Base-by-base conservation (phyloP, 495 filamentous ascomycete species). In the Aspergillus nidulans region DNA sequence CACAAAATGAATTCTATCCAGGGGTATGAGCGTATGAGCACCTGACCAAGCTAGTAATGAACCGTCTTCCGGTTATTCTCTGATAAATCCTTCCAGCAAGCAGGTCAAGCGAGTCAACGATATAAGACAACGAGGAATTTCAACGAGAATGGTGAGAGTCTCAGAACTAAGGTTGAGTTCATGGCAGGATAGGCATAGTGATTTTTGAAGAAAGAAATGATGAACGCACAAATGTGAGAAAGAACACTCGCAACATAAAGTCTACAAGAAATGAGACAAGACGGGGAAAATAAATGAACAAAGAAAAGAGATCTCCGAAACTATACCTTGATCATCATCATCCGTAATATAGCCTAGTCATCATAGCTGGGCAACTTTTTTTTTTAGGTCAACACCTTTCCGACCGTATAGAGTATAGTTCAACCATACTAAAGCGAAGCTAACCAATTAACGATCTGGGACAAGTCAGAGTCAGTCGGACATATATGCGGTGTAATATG, bases 391-490 rank as follows among this genome's bases (percentile, higher is more conserved):
- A 23, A 45, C 9, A 25, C 42, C 3, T 9, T 6, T 23, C 19
- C 7, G 6, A 23, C 41, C 41, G 19, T 23, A 24, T 6, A n/a
- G 42, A 45, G 42, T 39, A 39, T 39, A 43, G 21, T 16, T 16
- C 40, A 39, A 18, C 13, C 18, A 46, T 16, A 38, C 23, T 67
- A 64, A 39, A 74, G 60, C 38, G 59, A 64, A 4, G 72, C 64
- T 12, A 77, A 58, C 75, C 75, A 78, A 56, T 78, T 77, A 53
- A 78, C 64, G 39, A 69, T 52, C 72, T 75, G 36, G 48, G 28
- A 43, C 13, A 41, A 28, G 20, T 18, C 12, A 9, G 46, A 48
- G 28, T 24, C 16, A 8, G 50, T 58, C 19, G 58, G 45, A 36
- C 46, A 36, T 24, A 16, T 19, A 49, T 49, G 32, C 30, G 21